phyloP scores from a whole-genome alignment of 805 yeast genomes.

The Suhomyces faveliae region DNA sequence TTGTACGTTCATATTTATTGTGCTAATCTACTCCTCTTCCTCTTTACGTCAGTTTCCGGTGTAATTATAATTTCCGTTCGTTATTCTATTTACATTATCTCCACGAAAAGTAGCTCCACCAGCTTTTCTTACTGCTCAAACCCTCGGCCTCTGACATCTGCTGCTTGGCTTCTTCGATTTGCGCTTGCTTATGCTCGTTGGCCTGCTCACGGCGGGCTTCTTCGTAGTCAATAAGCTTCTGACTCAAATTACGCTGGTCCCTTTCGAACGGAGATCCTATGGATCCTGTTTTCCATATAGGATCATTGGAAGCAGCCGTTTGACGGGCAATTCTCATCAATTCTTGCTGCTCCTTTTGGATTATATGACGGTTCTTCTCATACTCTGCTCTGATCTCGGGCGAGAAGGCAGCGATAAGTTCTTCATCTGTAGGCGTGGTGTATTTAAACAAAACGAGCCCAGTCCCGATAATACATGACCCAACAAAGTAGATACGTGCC shows the following conservation, averaged over 20 bases:
- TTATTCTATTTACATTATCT: background rate
- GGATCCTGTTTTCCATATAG: conserved; percentile 79
- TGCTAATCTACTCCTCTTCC: no score
- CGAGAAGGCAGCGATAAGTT: conserved; percentile 67
- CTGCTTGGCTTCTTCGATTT: conserved; percentile 31
- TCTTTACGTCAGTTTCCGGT: no score
- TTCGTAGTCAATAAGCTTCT: conserved; percentile 43
- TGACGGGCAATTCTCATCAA: conserved; percentile 63
- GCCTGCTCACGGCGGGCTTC: conserved; percentile 50
- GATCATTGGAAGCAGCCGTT: conserved; percentile 68
- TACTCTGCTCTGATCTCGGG: conserved; percentile 82
- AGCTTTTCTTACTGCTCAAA: conserved; percentile 18
- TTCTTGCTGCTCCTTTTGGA: conserved; percentile 67
- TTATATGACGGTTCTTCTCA: conserved; percentile 58
- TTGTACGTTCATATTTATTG: no score
- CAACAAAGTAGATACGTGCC: conserved; percentile 56
- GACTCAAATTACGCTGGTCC: conserved; percentile 36
- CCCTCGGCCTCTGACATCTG: conserved; percentile 28
- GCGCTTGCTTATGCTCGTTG: conserved; percentile 32
- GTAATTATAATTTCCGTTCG: no score
- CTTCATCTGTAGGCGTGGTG: conserved; percentile 83
- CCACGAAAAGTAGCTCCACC: conserved; percentile 13
- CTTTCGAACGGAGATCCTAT: conserved; percentile 66
- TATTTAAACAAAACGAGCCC: conserved; percentile 73
- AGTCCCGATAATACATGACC: conserved; percentile 64